Base-by-base conservation (phyloP, 2,329 filamentous ascomycete genomes). In the Calonectria naviculata region DNA sequence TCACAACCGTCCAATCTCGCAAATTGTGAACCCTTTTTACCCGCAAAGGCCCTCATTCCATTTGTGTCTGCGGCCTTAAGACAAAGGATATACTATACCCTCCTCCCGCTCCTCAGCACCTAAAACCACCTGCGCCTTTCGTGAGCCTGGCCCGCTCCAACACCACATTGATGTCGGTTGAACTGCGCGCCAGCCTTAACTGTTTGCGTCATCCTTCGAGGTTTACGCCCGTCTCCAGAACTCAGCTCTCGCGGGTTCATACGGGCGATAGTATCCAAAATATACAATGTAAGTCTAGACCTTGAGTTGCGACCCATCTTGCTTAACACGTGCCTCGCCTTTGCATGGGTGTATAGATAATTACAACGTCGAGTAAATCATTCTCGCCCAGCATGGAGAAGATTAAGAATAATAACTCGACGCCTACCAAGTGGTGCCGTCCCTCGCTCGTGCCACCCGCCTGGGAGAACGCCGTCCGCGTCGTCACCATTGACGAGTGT, bases 401-500 rank as follows among this genome's bases (percentile, higher is more conserved):
- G 73, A 79, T 82, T 54, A 81, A 73, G 66, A 82, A 70, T 65
- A 77, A 64, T 58, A 78, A 78, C 68, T 80, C 76, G 34, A 70
- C 67, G 47, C 56, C 82, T 29, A 78, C 82, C 71, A 79, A 81
- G 68, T 73, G 80, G 71, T 71, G 71, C 65, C 75, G 68, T 34
- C 83, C 82, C 66, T 89, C 89, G 67, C 87, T 90, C 67, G 82
- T 90, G 56, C 89, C 89, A n/a, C 78, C 84, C 58, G 81, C 82
- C 34, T 90, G 85, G 87, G 86, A 87, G 71, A 85, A 87, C 75
- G 83, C 85, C 63, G 88, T 94, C 76, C 93, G 93, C 73, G 82
- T 89, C 71, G 85, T 95, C 74, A 85, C 86, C 73, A 88, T 92
- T 79, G 85, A 88, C 68, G 93, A 95, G 84, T 93, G 91, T 85